phyloP scores from a whole-genome alignment of 1,139 yeast genomes.

The Yarrowia galli region DNA sequence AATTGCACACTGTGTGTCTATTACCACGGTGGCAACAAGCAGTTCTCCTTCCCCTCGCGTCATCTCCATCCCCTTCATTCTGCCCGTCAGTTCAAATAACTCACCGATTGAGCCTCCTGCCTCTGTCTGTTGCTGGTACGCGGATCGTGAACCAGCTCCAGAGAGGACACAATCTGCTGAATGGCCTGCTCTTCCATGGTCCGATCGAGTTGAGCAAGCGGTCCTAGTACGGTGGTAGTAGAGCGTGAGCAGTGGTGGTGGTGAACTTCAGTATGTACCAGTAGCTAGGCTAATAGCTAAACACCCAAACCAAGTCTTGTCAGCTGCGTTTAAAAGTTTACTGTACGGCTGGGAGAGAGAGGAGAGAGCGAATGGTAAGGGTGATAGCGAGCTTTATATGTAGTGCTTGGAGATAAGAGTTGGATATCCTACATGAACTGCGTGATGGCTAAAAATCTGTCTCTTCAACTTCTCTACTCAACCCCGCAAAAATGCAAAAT shows the following conservation, averaged over 20 bases:
- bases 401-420: too few species aligned
- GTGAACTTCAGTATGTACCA: background rate
- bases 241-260: slow-evolving; percentile 2
- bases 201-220: slow-evolving; percentile 24
- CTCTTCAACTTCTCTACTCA: too few species aligned
- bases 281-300: slow-evolving; percentile 10
- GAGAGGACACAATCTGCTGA: slow-evolving; percentile 65
- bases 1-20: too few species aligned
- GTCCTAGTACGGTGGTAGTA: slow-evolving; percentile 5
- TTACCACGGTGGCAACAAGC: too few species aligned
- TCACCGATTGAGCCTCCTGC: slow-evolving; percentile 53
- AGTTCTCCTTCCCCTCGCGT: background rate
- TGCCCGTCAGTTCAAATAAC: slow-evolving; percentile 41
- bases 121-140: slow-evolving; percentile 63
- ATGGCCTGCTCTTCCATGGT: slow-evolving; percentile 39
- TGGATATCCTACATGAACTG: too few species aligned
- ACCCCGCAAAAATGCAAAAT: too few species aligned
- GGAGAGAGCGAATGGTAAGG: background rate
- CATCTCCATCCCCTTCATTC: too few species aligned
- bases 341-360: slow-evolving; percentile 30
- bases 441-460: too few species aligned
- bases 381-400: background rate
- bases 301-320: slow-evolving; percentile 32
- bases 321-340: slow-evolving; percentile 33
- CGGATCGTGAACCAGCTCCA: slow-evolving; percentile 79